Evolutionary conservation across 192 early-diverging fungal genomes (phyloP), one percentile per base, ranked within the genome.

Genomic region (Linnemannia zychae): DNA sequence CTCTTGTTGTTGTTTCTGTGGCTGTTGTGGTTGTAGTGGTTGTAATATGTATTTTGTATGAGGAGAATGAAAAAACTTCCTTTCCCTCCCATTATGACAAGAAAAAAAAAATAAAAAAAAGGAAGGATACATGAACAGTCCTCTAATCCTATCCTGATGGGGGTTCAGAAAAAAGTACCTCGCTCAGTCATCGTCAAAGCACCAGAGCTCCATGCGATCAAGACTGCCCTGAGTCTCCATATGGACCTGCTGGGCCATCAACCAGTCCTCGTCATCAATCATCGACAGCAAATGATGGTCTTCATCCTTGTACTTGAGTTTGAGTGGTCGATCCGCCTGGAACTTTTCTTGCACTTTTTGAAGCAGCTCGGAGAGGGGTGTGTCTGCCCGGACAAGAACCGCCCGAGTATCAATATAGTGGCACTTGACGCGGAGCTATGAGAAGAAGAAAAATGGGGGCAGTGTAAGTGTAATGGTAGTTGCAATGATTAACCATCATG

Each of bases 251-350:
- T 79, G 75, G 9, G 93, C 93, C 82, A 96, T 92, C 69, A 94
- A 90, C 80, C 95, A 93, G 88, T 99, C 97, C 47, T 98, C 97
- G 49, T 99, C 93, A 88, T 98, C 97, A 46, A 93, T 94, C 93
- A 99, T 95, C 52, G 94, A 84, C 48, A 97, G 92, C 84, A 95
- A 88, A 78, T 94, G 93, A 50, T 92, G 93, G 65, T 97, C 96
- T 74, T 97, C 96, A 77, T 99, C 97, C 83, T 92, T 93, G 81
- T 97, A 99, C 80, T 95, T 92, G 53, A 98, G 88, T 33, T 90
- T 88, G 60, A 97, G 76, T 0, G 81, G 80, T 60, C 70, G 81
- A 60, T 80, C 79, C 1, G 78, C 76, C 16, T 87, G 75, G 76
- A 96, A 95, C 79, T 96, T 96, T 50, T 90, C 90, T 40, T 91